Base-by-base conservation (phyloP, 2,329 filamentous ascomycete genomes). In the Fusarium euwallaceae region DNA sequence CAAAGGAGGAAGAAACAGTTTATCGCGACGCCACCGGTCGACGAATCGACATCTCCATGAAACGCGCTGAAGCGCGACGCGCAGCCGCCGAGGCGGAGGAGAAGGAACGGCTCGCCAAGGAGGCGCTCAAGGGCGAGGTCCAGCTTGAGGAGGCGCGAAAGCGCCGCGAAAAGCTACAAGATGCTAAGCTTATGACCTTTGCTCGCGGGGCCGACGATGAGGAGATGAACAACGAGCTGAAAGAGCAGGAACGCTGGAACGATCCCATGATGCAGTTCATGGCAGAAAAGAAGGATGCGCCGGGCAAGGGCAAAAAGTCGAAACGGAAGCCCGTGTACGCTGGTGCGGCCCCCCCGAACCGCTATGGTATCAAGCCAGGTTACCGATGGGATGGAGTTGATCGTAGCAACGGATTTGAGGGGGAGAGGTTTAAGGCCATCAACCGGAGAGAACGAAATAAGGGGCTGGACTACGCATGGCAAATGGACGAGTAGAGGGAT, bases 361-460 rank as follows among this genome's bases (percentile, higher is more conserved):
- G 97, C 22, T 98, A 98, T 84, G 94, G 94, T 1, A 98, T 99
- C 71, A 88, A 92, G 70, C 97, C 97, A 0, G 97, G 97, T 0
- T 95, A 97, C 85, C 88, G 94, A 74, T 99, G 97, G 97, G 97
- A 99, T 86, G 97, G 97, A 7, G 97, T 99, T 20, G 97, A 99
- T 86, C 88, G 97, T 75, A 89, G 94, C 22, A 99, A 95, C 84
- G 96, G 96, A 0, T 98, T 98, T 81, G 97, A 99, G 85, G 93
- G 91, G 72, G 93, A 98, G 81, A 93, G 95, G 85, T 98, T 98
- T 85, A 95, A 93, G 81, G 94, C 95, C 3, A 87, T 95, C 75
- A 98, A 98, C 82, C 87, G 91, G 76, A 90, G 90, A 76, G 91
- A 92, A 78, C 91, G 95, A 81, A 91, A 93, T 77, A 93, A 94